Conservation (phyloP, 495 filamentous ascomycete genomes). For the Halenospora varia region DNA sequence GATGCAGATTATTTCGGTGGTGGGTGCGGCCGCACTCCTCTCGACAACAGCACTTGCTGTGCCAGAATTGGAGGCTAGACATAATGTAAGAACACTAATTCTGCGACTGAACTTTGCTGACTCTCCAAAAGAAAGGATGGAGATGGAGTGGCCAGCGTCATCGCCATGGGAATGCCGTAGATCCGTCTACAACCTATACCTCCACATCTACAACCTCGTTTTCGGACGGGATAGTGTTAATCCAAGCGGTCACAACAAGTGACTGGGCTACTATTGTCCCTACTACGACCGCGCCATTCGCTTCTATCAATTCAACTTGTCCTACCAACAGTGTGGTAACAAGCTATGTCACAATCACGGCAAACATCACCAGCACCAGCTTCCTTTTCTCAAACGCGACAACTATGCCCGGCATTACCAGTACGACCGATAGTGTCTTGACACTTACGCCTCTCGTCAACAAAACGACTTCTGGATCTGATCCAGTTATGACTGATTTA, state of each 20-base stretch:
- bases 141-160: not conserved
- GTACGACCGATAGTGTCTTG: not conserved
- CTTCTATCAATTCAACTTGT: not conserved
- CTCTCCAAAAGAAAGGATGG: not conserved
- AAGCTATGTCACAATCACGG: not conserved
- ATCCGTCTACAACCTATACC: not conserved
- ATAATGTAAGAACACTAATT: not conserved
- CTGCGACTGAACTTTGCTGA: not conserved
- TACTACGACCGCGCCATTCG: not conserved
- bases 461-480: not conserved
- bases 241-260: not conserved
- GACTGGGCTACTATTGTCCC: not conserved
- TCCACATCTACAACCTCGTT: not conserved
- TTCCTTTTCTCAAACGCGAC: not conserved
- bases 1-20: slow-evolving; percentile 17
- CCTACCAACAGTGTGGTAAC: not conserved
- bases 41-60: slow-evolving; percentile 9
- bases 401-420: not conserved
- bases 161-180: not conserved
- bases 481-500: too few relatives aligned
- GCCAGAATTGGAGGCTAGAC: not conserved
- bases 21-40: slow-evolving; percentile 17
- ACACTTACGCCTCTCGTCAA: not conserved
- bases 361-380: not conserved
- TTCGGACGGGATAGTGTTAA: not conserved